Evolutionary conservation across 345 rosid species (phyloP).

Genomic region (Populus pruinosa): DNA sequence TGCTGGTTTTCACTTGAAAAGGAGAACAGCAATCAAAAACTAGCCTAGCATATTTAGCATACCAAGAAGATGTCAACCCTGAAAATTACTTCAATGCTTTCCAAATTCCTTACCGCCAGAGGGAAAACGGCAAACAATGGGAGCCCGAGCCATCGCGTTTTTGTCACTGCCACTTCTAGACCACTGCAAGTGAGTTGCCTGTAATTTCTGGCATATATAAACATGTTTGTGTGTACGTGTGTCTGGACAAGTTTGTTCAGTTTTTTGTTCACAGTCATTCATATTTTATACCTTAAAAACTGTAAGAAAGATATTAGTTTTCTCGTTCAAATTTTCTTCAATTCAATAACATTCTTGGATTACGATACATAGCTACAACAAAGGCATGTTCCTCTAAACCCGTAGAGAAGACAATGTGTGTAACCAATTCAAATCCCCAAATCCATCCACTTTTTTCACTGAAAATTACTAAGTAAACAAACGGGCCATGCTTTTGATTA

Average conservation of each 20-base stretch:
- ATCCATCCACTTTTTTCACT: background rate
- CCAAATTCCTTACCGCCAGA: background rate
- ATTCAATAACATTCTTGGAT: background rate
- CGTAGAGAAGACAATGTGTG: background rate
- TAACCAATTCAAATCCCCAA: background rate
- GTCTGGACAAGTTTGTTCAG: background rate
- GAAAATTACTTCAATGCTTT: constrained; percentile 5
- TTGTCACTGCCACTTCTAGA: constrained; percentile 22
- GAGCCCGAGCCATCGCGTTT: constrained; percentile 11
- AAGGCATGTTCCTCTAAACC: background rate
- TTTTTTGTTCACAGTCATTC: background rate
- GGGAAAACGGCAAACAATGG: background rate
- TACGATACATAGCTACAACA: background rate
- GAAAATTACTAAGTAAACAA: background rate
- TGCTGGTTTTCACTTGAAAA: background rate
- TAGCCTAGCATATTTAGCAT: too few species aligned
- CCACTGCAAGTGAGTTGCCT: constrained; percentile 22
- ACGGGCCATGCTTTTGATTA: too few species aligned
- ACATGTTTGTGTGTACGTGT: too few species aligned
- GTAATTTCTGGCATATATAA: background rate
- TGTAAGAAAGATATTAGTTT: background rate
- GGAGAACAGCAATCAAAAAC: background rate
- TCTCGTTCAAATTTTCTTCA: background rate
- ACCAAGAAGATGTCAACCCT: constrained; percentile 16
- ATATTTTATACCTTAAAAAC: background rate